Evolutionary conservation across 805 yeast genomes (phyloP).

Genomic region (Kodamaea kaohsiungensis): DNA sequence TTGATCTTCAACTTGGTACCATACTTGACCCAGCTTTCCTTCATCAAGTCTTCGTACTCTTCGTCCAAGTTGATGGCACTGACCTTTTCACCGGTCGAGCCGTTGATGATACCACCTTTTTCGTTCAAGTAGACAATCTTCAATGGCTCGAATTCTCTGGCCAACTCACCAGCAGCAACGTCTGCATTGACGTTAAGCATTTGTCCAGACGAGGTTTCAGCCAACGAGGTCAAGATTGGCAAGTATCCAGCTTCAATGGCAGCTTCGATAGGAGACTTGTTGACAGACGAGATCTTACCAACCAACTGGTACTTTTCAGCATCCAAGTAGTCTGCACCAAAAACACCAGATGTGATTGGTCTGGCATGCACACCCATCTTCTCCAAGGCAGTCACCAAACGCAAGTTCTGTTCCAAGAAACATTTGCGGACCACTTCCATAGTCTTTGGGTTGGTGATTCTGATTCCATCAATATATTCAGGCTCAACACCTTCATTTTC

Average conservation of each 20-base stretch:
- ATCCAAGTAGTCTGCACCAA: slow-evolving; percentile 89
- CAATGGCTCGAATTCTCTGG: slow-evolving; percentile 94
- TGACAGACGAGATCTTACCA: slow-evolving; percentile 84
- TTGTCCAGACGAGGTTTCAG: slow-evolving; percentile 97
- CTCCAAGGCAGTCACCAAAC: slow-evolving; percentile 93
- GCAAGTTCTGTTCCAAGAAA: slow-evolving; percentile 92
- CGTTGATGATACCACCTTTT: slow-evolving; percentile 96
- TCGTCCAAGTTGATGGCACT: slow-evolving; percentile 92
- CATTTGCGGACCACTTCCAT: slow-evolving; percentile 96
- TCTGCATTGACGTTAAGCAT: slow-evolving; percentile 97
- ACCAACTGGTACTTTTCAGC: slow-evolving; percentile 89
- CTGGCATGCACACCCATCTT: slow-evolving; percentile 97
- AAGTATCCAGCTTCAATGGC: slow-evolving; percentile 94
- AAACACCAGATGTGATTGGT: slow-evolving; percentile 98
- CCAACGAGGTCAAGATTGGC: slow-evolving; percentile 94
- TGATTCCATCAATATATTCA: slow-evolving; percentile 91
- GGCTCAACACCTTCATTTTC: slow-evolving; percentile 96
- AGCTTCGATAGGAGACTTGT: slow-evolving; percentile 85
- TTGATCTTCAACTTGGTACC: slow-evolving; percentile 97
- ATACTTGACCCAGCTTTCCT: slow-evolving; percentile 97
- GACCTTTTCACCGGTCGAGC: slow-evolving; percentile 86
- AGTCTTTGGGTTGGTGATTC: slow-evolving; percentile 91
- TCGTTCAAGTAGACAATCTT: slow-evolving; percentile 96
- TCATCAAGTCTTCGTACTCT: slow-evolving; percentile 87
- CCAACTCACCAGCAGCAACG: slow-evolving; percentile 97